Evolutionary conservation across 2,329 filamentous ascomycete species (phyloP).

Genomic region (Neopestalotiopsis rosae): DNA sequence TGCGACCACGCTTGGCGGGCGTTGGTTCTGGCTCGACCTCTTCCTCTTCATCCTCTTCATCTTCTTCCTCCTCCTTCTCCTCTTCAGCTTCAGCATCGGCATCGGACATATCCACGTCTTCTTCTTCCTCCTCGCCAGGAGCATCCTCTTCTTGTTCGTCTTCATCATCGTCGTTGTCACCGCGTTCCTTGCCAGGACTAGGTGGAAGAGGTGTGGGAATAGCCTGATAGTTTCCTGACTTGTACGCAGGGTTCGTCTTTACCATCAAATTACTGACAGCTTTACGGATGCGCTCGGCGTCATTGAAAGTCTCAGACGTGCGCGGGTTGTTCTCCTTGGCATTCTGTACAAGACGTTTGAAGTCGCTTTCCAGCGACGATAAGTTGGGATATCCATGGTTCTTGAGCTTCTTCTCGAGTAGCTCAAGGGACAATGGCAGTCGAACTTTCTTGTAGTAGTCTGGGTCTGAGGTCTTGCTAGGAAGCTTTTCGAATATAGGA

Average conservation of each 20-base stretch:
- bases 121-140: slow-evolving; percentile 11
- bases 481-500: slow-evolving; percentile 75
- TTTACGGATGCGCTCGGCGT: slow-evolving; percentile 87
- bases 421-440: slow-evolving; percentile 79
- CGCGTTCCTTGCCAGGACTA: slow-evolving; percentile 45
- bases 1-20: slow-evolving; percentile 23
- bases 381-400: slow-evolving; percentile 72
- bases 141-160: slow-evolving; percentile 27
- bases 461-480: slow-evolving; percentile 65
- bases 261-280: slow-evolving; percentile 88
- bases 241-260: slow-evolving; percentile 84
- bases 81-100: slow-evolving; percentile 33
- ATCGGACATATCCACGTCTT: slow-evolving; percentile 18
- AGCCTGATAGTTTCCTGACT: slow-evolving; percentile 69
- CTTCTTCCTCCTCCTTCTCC: slow-evolving; percentile 16
- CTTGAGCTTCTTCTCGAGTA: slow-evolving; percentile 76
- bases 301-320: slow-evolving; percentile 74
- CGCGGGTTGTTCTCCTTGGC: slow-evolving; percentile 84
- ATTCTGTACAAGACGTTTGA: slow-evolving; percentile 87
- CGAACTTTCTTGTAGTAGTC: slow-evolving; percentile 81
- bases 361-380: slow-evolving; percentile 79
- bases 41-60: slow-evolving; percentile 25
- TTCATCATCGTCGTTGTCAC: slow-evolving; percentile 28
- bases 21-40: slow-evolving; percentile 33
- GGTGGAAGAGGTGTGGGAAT: slow-evolving; percentile 74